Conservation (phyloP, 805 yeast species). For the Candida ponderosae region DNA sequence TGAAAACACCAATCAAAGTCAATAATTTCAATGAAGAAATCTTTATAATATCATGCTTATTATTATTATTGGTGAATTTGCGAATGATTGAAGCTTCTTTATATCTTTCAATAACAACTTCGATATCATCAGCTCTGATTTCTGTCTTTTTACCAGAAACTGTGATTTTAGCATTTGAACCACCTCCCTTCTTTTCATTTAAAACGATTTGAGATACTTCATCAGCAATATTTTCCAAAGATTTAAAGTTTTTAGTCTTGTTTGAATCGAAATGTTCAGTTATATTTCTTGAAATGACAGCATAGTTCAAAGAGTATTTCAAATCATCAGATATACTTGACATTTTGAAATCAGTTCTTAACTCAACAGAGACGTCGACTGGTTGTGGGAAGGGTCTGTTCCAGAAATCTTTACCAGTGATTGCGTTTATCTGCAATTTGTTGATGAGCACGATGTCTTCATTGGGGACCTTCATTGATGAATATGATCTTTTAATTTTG, state of each 20-base stretch:
- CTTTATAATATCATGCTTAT: constrained; percentile 16
- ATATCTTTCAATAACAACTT: constrained; percentile 30
- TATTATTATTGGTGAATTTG: constrained; percentile 3
- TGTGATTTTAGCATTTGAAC: constrained; percentile 31
- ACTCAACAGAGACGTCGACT: constrained; percentile 46
- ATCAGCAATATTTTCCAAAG: constrained; percentile 33
- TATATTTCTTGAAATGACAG: constrained; percentile 68
- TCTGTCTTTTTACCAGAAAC: constrained; percentile 46
- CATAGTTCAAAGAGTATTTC: constrained; percentile 79
- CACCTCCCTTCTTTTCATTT: constrained; percentile 36
- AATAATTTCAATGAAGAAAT: constrained; percentile 50
- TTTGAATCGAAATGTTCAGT: constrained; percentile 38
- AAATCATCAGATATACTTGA: constrained; percentile 83
- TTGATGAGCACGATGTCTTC: constrained; percentile 34
- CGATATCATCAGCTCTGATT: constrained; percentile 46
- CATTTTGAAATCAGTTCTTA: constrained; percentile 57
- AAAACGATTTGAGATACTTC: constrained; percentile 37
- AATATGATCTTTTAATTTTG: no score
- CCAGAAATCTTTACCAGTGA: constrained; percentile 75
- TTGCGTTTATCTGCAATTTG: constrained; percentile 52
- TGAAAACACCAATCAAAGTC: constrained; percentile 89
- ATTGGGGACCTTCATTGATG: not conserved
- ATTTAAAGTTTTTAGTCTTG: constrained; percentile 28
- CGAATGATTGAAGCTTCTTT: constrained; percentile 9
- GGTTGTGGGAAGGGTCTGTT: constrained; percentile 60